Base-by-base conservation (phyloP, 805 yeast species). In the Martiniozyma abietophila region DNA sequence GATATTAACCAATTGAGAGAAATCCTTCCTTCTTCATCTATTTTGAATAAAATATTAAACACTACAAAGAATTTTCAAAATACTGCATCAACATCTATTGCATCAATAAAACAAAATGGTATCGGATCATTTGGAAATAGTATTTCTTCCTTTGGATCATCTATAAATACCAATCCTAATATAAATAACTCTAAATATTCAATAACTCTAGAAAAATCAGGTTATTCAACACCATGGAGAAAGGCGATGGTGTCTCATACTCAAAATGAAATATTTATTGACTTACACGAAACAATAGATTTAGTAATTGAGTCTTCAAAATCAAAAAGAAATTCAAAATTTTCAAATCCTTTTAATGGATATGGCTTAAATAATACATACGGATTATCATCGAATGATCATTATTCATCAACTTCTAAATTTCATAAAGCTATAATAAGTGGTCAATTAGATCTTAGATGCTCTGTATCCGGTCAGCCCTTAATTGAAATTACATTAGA, bases 241-340 rank as follows among this genome's bases (percentile, higher is more conserved):
- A 64, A 72, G 30, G 51, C 76, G 4, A 70, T 74, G 42, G 79
- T 81, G n/a, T 71, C 68, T 44, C 75, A 83, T 52, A 68, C 83
- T 3, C 76, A 76, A 44, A 85, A 89, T 54, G 97, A 89, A 56
- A 65, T 89, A 56, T 85, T 77, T 52, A 80, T 89, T 7, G 97
- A 92, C 56, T 53, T 92, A 5, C 64, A 67, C 3, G 98, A 89
- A 53, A 61, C 67, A 1, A 54, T 82, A 16, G 69, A 68, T 42
- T 68, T 79, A 24, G 65, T 80, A 0, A 54, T 76, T 16, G 61
- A 65, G 17, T 57, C 71, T 38, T 30, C 48, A 11, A 51, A 58
- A 18, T 6, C 11, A 1, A 29, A 20, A 8, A n/a, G 15, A 7
- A 12, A 10, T 5, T n/a, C 27, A 6, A 21, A 17, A 6, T 31